Evolutionary conservation across 2,329 filamentous ascomycete species (phyloP).

Genomic region (Corynespora cassiicola): DNA sequence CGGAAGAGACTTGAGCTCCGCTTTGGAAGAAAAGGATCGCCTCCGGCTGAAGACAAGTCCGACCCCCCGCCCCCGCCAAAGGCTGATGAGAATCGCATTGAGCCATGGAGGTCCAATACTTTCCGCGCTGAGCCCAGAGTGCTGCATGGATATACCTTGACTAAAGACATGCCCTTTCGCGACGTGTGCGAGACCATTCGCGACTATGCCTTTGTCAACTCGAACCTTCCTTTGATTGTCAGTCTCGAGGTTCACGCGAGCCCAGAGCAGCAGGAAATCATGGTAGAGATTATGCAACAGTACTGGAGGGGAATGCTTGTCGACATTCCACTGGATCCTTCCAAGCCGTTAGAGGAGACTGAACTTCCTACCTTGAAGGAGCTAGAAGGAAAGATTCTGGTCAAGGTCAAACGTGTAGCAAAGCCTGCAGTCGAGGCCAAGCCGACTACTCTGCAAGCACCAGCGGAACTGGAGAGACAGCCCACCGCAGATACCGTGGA

Average conservation of each 20-base stretch:
- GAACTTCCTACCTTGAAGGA: slow-evolving; percentile 71
- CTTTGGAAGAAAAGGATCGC: slow-evolving; percentile 35
- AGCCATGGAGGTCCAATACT: slow-evolving; percentile 40
- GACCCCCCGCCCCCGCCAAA: slow-evolving; percentile 16
- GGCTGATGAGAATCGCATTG: slow-evolving; percentile 21
- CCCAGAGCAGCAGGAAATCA: slow-evolving; percentile 82
- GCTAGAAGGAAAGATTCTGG: slow-evolving; percentile 75
- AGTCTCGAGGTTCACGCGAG: slow-evolving; percentile 91
- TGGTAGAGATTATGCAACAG: slow-evolving; percentile 93
- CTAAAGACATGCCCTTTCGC: slow-evolving; percentile 83
- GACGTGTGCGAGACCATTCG: slow-evolving; percentile 83
- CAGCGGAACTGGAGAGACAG: slow-evolving; percentile 29
- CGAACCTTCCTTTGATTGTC: slow-evolving; percentile 81
- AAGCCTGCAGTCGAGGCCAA: slow-evolving; percentile 38
- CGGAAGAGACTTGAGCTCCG: slow-evolving; percentile 44
- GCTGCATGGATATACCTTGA: slow-evolving; percentile 83
- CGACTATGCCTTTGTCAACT: slow-evolving; percentile 78
- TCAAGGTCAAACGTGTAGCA: slow-evolving; percentile 58
- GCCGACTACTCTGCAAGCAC: slow-evolving; percentile 37
- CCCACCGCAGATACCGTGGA: slow-evolving; percentile 26
- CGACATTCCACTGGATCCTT: slow-evolving; percentile 57
- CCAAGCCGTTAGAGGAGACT: slow-evolving; percentile 55
- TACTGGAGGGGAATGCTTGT: slow-evolving; percentile 81
- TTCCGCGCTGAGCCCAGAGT: slow-evolving; percentile 73
- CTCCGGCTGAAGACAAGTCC: slow-evolving; percentile 25